These are phyloP conservation scores for Fusarium sp. DNA, from an alignment of 2,329 filamentous ascomycete genomes.

Conservation along the genomic window DNA sequence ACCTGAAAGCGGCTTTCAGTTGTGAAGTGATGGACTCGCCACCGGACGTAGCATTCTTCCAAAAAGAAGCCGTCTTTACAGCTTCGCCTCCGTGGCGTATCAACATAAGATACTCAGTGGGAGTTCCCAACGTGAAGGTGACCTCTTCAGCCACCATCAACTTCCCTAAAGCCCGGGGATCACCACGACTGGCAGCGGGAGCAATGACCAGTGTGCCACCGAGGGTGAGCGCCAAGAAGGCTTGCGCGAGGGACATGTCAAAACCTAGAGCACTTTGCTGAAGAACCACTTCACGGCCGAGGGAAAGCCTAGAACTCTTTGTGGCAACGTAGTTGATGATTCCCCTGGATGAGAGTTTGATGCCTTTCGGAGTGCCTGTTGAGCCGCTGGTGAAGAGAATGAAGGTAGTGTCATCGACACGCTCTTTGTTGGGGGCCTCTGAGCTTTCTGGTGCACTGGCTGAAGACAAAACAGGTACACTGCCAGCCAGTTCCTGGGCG, in stretches of 20 bases:
- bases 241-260: conserved; percentile 1
- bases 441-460: rapidly evolving
- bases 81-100: not conserved
- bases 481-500: rapidly evolving
- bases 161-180: not conserved
- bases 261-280: conserved; percentile 7
- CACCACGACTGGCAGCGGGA: not conserved
- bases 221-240: not conserved
- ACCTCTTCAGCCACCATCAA: not conserved
- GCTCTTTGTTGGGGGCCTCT: not conserved
- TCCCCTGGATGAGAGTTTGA: not conserved
- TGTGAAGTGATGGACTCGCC: not conserved
- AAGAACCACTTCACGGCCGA: not conserved
- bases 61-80: not conserved
- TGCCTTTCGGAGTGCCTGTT: not conserved
- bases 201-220: not conserved
- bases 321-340: conserved; percentile 5
- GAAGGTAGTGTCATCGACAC: not conserved
- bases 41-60: not conserved
- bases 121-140: not conserved
- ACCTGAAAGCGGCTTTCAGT: rapidly evolving
- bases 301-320: not conserved
- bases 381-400: conserved; percentile 4
- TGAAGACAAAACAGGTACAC: not conserved
- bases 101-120: conserved; percentile 7